These are phyloP conservation scores for Coemansia sp. DNA, from an alignment of 192 early-diverging fungal species.

Conservation along the genomic window DNA sequence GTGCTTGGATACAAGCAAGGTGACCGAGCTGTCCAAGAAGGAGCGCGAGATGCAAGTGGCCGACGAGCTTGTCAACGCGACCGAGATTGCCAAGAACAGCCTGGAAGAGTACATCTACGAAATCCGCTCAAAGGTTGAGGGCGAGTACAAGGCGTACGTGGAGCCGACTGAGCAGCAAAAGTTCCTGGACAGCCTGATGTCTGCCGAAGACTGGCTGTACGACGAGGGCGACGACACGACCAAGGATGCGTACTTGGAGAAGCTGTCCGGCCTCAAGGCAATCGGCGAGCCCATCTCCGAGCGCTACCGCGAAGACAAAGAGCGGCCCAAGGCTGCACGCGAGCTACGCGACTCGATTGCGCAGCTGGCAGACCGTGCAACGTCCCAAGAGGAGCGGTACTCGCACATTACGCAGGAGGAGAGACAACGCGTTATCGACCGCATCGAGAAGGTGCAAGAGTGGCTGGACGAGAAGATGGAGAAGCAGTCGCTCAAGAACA, in stretches of 20 bases:
- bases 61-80: constrained; percentile 91
- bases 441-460: constrained; percentile 69
- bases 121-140: constrained; percentile 81
- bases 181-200: constrained; percentile 69
- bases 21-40: constrained; percentile 69
- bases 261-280: constrained; percentile 76
- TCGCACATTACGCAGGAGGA: constrained; percentile 85
- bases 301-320: constrained; percentile 80
- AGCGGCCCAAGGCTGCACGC: constrained; percentile 80
- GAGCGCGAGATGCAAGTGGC: constrained; percentile 82
- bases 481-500: constrained; percentile 72
- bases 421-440: constrained; percentile 76
- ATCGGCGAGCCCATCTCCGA: constrained; percentile 78
- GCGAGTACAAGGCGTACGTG: constrained; percentile 71
- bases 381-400: constrained; percentile 80
- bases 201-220: constrained; percentile 97
- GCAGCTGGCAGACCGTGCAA: constrained; percentile 68
- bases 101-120: constrained; percentile 99
- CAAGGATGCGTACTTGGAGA: constrained; percentile 85
- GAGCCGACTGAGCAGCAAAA: constrained; percentile 67
- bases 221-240: constrained; percentile 92
- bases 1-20: constrained; percentile 58
- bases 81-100: constrained; percentile 89
- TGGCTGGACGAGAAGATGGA: constrained; percentile 85
- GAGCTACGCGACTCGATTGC: constrained; percentile 78